Evolutionary conservation across 345 rosid species (phyloP).

Genomic region (Ailanthus altissimus): DNA sequence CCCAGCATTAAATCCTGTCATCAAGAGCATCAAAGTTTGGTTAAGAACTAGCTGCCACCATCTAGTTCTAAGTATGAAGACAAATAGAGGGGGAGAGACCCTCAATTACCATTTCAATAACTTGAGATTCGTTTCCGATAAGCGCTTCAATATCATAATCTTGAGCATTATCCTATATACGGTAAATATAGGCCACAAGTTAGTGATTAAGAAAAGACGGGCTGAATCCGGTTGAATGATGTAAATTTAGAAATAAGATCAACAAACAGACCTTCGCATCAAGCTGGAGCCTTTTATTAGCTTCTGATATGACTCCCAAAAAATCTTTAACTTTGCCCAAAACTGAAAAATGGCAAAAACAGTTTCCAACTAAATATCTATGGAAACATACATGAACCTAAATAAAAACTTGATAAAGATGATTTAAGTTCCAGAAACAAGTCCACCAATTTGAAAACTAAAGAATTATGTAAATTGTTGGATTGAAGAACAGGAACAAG

Average conservation of each 20-base stretch:
- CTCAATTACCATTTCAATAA: slow-evolving; percentile 69
- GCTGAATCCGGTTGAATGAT: not conserved
- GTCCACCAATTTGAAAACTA: not conserved
- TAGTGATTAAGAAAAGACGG: not conserved
- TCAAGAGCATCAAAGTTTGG: not conserved
- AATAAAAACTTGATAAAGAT: not conserved
- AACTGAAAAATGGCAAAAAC: slow-evolving; percentile 37
- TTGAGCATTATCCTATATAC: slow-evolving; percentile 51
- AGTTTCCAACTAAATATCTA: not conserved
- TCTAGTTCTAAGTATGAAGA: not conserved
- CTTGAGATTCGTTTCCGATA: slow-evolving; percentile 63
- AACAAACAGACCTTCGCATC: slow-evolving; percentile 52
- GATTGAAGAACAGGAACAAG: not conserved
- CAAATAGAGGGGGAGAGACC: not conserved
- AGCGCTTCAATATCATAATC: slow-evolving; percentile 71
- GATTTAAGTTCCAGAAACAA: not conserved
- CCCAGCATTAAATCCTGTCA: slow-evolving; percentile 85
- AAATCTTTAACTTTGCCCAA: slow-evolving; percentile 72
- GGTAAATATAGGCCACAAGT: not conserved
- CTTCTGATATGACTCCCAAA: slow-evolving; percentile 67
- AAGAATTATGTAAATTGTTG: not conserved
- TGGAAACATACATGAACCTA: not conserved
- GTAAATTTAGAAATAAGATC: not conserved
- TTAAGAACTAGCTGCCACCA: slow-evolving; percentile 1
- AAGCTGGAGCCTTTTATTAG: slow-evolving; percentile 58